These are phyloP conservation scores for Apiotrichum veenhuisii DNA, from an alignment of 1,284 basidiomycete genomes.

Conservation along the genomic window DNA sequence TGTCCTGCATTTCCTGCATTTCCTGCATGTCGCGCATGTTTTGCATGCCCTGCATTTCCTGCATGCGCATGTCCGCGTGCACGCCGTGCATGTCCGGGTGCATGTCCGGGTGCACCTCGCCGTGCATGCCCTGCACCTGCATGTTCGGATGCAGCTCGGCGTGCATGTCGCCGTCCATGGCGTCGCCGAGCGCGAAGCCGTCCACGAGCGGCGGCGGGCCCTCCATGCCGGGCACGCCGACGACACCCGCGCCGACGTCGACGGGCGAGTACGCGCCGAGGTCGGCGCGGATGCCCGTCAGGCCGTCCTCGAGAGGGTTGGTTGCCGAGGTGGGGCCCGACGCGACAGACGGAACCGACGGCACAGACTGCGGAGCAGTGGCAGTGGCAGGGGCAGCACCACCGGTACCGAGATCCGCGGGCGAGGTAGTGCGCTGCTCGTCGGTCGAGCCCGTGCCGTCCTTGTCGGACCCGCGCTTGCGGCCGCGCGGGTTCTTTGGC, in stretches of 20 bases:
- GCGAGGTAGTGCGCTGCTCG: neutral
- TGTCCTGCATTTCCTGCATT: too few species aligned
- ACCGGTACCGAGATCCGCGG: too few species aligned
- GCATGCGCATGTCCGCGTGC: too few species aligned
- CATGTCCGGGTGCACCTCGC: too few species aligned
- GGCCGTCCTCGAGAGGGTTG: neutral
- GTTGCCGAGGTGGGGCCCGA: neutral
- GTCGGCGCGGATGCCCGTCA: neutral
- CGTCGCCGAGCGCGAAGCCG: constrained; percentile 9
- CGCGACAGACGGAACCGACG: too few species aligned
- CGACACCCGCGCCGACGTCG: constrained; percentile 70
- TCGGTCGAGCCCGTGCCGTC: neutral
- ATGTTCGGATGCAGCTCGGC: neutral
- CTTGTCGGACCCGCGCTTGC: constrained; percentile 6
- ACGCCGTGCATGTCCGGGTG: too few species aligned
- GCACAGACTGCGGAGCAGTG: neutral
- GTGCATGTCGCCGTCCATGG: constrained; percentile 10
- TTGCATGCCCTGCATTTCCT: too few species aligned
- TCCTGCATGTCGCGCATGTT: too few species aligned
- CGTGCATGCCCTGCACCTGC: too few species aligned
- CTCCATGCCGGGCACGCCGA: constrained; percentile 41
- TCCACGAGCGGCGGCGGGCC: constrained; percentile 3
- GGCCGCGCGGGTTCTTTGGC: constrained; percentile 22
- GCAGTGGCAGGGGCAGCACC: neutral
- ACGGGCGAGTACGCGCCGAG: constrained; percentile 37